Evolutionary conservation across 2,329 filamentous ascomycete genomes (phyloP), one percentile per base, ranked within the genome.

Genomic region (Zymoseptoria brevis): DNA sequence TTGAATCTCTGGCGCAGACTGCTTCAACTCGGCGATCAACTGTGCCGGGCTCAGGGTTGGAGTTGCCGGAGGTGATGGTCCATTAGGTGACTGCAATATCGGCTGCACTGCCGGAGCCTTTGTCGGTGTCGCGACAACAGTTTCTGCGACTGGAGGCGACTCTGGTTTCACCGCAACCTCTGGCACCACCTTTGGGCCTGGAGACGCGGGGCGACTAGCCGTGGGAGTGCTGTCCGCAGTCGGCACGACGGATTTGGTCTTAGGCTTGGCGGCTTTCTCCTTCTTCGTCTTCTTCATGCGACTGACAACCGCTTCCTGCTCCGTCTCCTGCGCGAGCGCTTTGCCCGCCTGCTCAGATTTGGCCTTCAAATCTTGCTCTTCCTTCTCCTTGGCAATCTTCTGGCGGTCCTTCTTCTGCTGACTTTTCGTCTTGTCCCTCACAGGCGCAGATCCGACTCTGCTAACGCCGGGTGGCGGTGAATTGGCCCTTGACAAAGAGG

Each of bases 241-340:
- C 57, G 61, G 56, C 61, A 55, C 56, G 29, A 61, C 63, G 41
- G 62, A 64, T 8, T 69, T 62, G 6, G 74, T 70, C 7, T 30
- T 13, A 19, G 61, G 61, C 53, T 67, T 74, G 50, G 71, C 52
- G 50, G 73, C 60, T 67, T 71, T 68, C 58, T 68, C 63, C 75
- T 90, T 93, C 79, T 89, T 91, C 71, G 89, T 84, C 76, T 93
- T 94, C 79, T 90, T 93, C 79, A 91, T 91, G 56, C 89, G 83
- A 35, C 88, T 88, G 54, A 90, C 72, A 49, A 95, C 87, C 0
- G 90, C 89, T 7, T 85, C 89, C 64, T 82, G 78, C 8, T 79
- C 76, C n/a, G 75, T 71, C 63, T 84, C 83, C 62, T 84, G 81
- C 8, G 73, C 68, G 3, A 69, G 58, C 4, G 68, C 30, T 8